These are phyloP conservation scores for Hypoxylon lenormandii DNA, from an alignment of 495 filamentous ascomycete species.

Conservation along the genomic window DNA sequence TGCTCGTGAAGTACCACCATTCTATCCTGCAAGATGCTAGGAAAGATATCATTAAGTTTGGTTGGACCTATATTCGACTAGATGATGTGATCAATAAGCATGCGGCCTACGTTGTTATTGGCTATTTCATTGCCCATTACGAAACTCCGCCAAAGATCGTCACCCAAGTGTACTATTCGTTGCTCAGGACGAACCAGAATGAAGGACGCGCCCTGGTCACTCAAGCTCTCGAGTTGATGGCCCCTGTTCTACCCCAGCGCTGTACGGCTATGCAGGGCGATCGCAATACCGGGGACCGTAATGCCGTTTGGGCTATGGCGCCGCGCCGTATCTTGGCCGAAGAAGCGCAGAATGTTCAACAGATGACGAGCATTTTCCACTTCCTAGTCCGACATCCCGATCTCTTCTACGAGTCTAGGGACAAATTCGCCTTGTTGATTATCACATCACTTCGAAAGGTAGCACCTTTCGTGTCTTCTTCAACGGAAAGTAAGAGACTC, in stretches of 20 bases:
- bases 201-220: slow-evolving; percentile 93
- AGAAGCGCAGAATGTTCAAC: slow-evolving; percentile 95
- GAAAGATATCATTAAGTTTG: slow-evolving; percentile 98
- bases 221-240: slow-evolving; percentile 92
- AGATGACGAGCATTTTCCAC: slow-evolving; percentile 96
- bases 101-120: slow-evolving; percentile 95
- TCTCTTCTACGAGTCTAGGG: slow-evolving; percentile 93
- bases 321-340: slow-evolving; percentile 91
- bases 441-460: slow-evolving; percentile 90
- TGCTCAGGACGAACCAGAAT: slow-evolving; percentile 91
- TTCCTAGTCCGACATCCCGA: slow-evolving; percentile 93
- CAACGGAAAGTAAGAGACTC: slow-evolving; percentile 91
- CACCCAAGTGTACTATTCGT: slow-evolving; percentile 88
- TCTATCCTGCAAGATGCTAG: slow-evolving; percentile 85
- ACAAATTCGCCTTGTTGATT: slow-evolving; percentile 87
- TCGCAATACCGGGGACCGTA: slow-evolving; percentile 56
- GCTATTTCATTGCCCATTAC: slow-evolving; percentile 96
- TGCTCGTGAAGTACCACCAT: slow-evolving; percentile 93
- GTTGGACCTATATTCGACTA: slow-evolving; percentile 96
- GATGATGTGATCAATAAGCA: slow-evolving; percentile 99
- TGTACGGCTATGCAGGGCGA: slow-evolving; percentile 55
- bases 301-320: slow-evolving; percentile 84
- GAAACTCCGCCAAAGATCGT: slow-evolving; percentile 97
- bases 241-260: slow-evolving; percentile 88
- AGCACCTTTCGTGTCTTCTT: slow-evolving; percentile 82